Conservation (phyloP, 139 green algal species). For the Spirogloea muscicola region DNA sequence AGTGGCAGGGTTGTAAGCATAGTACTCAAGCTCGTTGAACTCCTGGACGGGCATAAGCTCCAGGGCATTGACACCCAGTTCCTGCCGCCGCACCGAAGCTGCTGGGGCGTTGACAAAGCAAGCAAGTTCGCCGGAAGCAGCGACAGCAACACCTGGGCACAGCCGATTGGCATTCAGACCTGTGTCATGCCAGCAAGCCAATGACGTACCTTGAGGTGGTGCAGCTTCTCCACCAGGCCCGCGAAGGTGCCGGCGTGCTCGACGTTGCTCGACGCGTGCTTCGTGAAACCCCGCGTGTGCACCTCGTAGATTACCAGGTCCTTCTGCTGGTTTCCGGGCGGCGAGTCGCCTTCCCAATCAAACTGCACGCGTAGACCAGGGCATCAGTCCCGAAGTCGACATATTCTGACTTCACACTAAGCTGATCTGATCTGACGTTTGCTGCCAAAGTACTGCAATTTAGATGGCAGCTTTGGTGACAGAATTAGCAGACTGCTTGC, state of each 20-base stretch:
- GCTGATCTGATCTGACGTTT: too few species aligned
- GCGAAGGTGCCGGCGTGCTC: conserved; percentile 72
- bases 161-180: too few species aligned
- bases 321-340: conserved; percentile 6
- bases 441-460: too few species aligned
- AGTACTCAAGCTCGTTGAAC: conserved; percentile 99
- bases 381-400: too few species aligned
- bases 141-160: too few species aligned
- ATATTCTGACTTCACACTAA: too few species aligned
- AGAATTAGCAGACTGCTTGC: too few species aligned
- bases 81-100: too few species aligned
- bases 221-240: conserved; percentile 80
- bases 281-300: conserved; percentile 91
- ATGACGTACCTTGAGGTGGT: conserved; percentile 86
- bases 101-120: too few species aligned
- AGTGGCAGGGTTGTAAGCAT: conserved; percentile 55
- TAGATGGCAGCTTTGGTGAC: too few species aligned
- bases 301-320: conserved; percentile 94
- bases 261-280: conserved; percentile 58
- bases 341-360: conserved; percentile 63
- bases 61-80: conserved; percentile 86
- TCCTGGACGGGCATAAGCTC: conserved; percentile 96
- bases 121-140: too few species aligned
- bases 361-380: conserved; percentile 50
- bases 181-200: too few species aligned